Conservation (phyloP, 176 grass and related monocot genomes). For the Bonia amplexicaulis region DNA sequence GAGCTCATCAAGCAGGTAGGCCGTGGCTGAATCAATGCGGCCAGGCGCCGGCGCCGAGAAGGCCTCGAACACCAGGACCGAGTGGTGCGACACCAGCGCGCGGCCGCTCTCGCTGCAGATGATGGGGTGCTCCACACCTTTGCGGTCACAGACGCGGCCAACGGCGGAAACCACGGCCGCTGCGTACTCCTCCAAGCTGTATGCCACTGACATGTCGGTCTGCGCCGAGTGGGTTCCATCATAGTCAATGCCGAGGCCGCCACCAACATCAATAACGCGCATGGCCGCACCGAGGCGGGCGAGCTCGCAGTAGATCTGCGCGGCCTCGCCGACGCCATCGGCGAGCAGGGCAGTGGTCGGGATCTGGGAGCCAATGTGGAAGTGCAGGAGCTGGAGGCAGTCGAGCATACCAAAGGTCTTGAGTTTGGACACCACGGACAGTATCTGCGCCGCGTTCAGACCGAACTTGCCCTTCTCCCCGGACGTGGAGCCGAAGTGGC, state of each 20-base stretch:
- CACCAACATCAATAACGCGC: constrained; percentile 81
- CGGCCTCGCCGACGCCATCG: constrained; percentile 83
- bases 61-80: constrained; percentile 85
- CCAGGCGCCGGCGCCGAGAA: constrained; percentile 44
- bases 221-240: constrained; percentile 67
- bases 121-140: constrained; percentile 60
- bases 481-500: constrained; percentile 89
- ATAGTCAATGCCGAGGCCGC: constrained; percentile 88
- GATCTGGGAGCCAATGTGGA: constrained; percentile 98
- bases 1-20: constrained; percentile 62
- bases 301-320: constrained; percentile 91
- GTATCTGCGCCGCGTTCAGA: constrained; percentile 63
- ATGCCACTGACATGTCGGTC: constrained; percentile 86
- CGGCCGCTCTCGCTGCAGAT: constrained; percentile 95
- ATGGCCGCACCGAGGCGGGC: constrained; percentile 71
- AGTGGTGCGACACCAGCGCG: constrained; percentile 94
- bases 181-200: constrained; percentile 88
- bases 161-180: constrained; percentile 61
- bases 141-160: constrained; percentile 70
- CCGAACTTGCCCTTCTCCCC: constrained; percentile 98
- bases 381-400: constrained; percentile 94
- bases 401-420: constrained; percentile 67
- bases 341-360: constrained; percentile 67
- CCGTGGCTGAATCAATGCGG: constrained; percentile 25
- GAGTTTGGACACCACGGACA: constrained; percentile 71